Percentiles rank a stretch among this genome's conserved stretches.
Conservation (phyloP, 495 filamentous ascomycete species). For the Talaromyces stipitatus region DNA sequence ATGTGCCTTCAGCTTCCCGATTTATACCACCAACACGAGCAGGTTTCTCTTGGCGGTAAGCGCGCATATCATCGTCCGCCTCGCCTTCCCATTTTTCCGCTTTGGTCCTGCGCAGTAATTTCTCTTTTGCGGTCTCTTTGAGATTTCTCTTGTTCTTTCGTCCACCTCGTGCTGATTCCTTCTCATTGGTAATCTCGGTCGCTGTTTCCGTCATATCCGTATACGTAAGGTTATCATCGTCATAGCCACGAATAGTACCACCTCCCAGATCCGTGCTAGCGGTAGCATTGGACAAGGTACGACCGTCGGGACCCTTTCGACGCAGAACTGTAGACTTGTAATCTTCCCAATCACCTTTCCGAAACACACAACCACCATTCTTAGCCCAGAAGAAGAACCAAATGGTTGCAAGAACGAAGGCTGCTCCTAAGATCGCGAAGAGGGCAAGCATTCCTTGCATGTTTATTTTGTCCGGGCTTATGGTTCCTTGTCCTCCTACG, state of each 20-base stretch:
- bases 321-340: conserved; percentile 97
- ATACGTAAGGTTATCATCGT: conserved; percentile 46
- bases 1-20: conserved; percentile 62
- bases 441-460: conserved; percentile 76
- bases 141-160: conserved; percentile 32
- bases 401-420: conserved; percentile 65
- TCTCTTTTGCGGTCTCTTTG: conserved; percentile 30
- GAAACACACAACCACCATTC: conserved; percentile 88
- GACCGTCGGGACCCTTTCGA: conserved; percentile 82
- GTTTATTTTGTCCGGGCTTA: conserved; percentile 64
- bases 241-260: conserved; percentile 64
- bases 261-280: conserved; percentile 73
- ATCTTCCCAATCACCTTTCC: conserved; percentile 86
- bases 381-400: conserved; percentile 99
- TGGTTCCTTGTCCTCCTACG: conserved; percentile 41
- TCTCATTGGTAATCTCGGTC: conserved; percentile 28
- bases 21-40: conserved; percentile 84
- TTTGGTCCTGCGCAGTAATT: conserved; percentile 31
- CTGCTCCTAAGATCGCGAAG: conserved; percentile 76
- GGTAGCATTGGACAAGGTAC: conserved; percentile 70
- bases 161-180: conserved; percentile 33
- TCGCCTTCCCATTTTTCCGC: conserved; percentile 47
- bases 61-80: conserved; percentile 64
- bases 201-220: conserved; percentile 38
- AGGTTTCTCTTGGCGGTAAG: conserved; percentile 76